Evolutionary conservation across 2,329 filamentous ascomycete species (phyloP), one percentile per base, ranked within the genome.

Genomic region (Phialophora tarda): DNA sequence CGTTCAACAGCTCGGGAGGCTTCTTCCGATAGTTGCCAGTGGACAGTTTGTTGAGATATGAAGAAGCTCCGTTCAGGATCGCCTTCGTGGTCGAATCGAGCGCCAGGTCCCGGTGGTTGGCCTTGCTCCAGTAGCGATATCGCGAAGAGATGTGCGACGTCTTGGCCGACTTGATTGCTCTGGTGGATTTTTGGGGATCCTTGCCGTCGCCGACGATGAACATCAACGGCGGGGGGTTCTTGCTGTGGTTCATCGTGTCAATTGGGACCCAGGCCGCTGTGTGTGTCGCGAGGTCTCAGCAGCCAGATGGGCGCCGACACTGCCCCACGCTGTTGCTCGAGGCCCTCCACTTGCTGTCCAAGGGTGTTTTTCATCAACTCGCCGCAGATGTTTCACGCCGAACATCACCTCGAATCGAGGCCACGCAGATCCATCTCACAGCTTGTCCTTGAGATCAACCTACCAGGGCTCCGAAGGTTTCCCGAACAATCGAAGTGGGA

Each of bases 81-180:
- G 65, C 65, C 28, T 62, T 64, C 21, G 65, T 68, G 23, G 65
- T 64, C 23, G 47, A 44, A 32, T 64, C 56, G 41, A 68, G 65
- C 1, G 51, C 32, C 21, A 68, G 65, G 17, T 57, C 41, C 12
- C 50, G 59, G 54, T 53, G 62, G 30, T 65, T 57, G n/a, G 57
- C 54, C 53, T 65, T 68, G 34, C 47, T 61, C 65, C 65, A 68
- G 23, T 44, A 50, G 11, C 62, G 63, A 34, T 68, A 68, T 14
- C 58, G 50, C 21, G 56, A 41, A 6, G 58, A 59, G 14, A 68
- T 59, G 48, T 68, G 65, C 14, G 65, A 65, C n/a, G 62, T 60
- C 34, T 65, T 64, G 21, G 58, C 62, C 24, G 38, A 51, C 24
- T 63, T 54, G 51, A 62, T 32, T 1, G 51, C 65, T 32, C 48